phyloP scores from a whole-genome alignment of 495 filamentous ascomycete species.

The Pseudomonodictys pantanalensis region DNA sequence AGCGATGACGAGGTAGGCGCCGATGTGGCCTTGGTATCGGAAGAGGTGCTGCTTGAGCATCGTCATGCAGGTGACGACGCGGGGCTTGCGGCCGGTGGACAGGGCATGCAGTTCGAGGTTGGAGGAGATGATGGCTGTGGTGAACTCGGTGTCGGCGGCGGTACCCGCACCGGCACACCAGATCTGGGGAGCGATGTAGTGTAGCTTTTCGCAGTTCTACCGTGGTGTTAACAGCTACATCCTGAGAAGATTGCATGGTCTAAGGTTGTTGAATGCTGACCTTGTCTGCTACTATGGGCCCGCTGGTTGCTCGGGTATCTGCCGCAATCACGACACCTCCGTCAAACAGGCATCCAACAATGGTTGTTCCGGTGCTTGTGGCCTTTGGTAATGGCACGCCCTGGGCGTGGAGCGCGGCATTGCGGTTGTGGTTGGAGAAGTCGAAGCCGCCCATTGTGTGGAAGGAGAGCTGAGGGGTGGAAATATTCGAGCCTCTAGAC shows the following conservation, averaged over 20 bases:
- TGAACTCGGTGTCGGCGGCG: slow-evolving; percentile 98
- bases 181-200: slow-evolving; percentile 98
- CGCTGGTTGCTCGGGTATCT: slow-evolving; percentile 96
- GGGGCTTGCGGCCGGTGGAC: slow-evolving; percentile 90
- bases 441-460: slow-evolving; percentile 89
- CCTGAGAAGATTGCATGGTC: background rate
- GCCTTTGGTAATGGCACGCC: slow-evolving; percentile 94
- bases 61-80: slow-evolving; percentile 99
- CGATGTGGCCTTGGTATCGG: slow-evolving; percentile 96
- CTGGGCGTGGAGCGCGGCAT: slow-evolving; percentile 87
- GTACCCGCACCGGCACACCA: slow-evolving; percentile 99
- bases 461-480: slow-evolving; percentile 1
- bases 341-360: slow-evolving; percentile 96
- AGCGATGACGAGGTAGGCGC: slow-evolving; percentile 96
- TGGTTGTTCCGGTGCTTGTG: slow-evolving; percentile 98
- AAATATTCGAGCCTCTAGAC: too few relatives aligned
- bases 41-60: slow-evolving; percentile 99
- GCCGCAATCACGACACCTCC: slow-evolving; percentile 96
- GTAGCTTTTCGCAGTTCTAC: slow-evolving; percentile 99
- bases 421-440: slow-evolving; percentile 99
- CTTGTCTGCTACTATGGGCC: slow-evolving; percentile 99
- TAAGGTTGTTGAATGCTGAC: slow-evolving; percentile 43
- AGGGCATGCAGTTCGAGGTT: slow-evolving; percentile 95
- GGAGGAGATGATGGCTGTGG: slow-evolving; percentile 95
- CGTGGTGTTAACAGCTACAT: background rate